Conservation (phyloP, 257 asterid genomes). For the Agastache rugosa region DNA sequence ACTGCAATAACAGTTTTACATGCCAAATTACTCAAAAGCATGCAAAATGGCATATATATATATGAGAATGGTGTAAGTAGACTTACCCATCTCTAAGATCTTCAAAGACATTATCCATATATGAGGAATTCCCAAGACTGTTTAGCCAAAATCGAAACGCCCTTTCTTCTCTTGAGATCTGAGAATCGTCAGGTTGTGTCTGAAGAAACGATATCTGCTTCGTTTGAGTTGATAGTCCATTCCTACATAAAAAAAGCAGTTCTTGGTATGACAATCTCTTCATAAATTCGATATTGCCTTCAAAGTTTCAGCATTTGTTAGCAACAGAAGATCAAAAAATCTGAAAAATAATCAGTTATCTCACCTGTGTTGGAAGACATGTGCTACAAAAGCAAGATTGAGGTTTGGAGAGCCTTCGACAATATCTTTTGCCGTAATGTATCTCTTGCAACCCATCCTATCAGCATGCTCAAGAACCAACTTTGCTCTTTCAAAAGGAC, state of each 20-base stretch:
- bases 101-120: conserved; percentile 92
- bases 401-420: conserved; percentile 96
- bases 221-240: conserved; percentile 85
- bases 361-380: conserved; percentile 94
- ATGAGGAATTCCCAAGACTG: conserved; percentile 78
- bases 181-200: conserved; percentile 79
- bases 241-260: conserved; percentile 49
- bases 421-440: conserved; percentile 91
- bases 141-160: conserved; percentile 94
- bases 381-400: conserved; percentile 98
- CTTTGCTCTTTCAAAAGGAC: conserved; percentile 77
- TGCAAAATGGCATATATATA: background rate
- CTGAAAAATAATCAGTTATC: conserved; percentile 79
- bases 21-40: background rate
- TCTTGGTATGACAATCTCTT: background rate
- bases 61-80: background rate
- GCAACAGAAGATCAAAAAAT: conserved; percentile 11
- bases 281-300: background rate
- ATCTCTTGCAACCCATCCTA: conserved; percentile 96
- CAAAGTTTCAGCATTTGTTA: background rate
- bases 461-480: conserved; percentile 96
- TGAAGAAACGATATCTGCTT: conserved; percentile 83
- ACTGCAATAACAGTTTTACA: background rate
- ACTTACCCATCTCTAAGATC: conserved; percentile 95
- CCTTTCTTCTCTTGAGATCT: conserved; percentile 87